Conservation (phyloP, 768 basidiomycete species). For the Tylopilus rubrobrunneus region DNA sequence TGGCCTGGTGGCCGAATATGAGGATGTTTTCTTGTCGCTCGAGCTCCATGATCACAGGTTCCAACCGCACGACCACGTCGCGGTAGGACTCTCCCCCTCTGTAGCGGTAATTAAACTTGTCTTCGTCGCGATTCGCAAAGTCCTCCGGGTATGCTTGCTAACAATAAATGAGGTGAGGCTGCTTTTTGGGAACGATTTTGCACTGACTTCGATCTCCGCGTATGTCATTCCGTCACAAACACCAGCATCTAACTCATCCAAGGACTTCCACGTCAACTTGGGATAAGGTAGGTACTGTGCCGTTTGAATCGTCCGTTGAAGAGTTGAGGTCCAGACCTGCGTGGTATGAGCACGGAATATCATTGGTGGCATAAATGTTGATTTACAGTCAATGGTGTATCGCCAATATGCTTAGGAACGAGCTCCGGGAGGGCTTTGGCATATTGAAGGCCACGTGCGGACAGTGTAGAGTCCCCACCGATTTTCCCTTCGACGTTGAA, state of each 20-base stretch:
- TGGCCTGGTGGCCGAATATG: slow-evolving; percentile 95
- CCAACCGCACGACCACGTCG: slow-evolving; percentile 91
- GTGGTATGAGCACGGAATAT: background rate
- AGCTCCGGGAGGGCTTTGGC: slow-evolving; percentile 81
- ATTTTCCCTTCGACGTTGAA: slow-evolving; percentile 97
- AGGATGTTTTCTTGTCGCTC: slow-evolving; percentile 97
- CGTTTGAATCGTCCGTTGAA: slow-evolving; percentile 90
- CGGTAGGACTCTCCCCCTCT: slow-evolving; percentile 97
- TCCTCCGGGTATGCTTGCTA: slow-evolving; percentile 96
- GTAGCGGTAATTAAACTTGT: slow-evolving; percentile 99
- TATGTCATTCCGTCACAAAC: slow-evolving; percentile 99
- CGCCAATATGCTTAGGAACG: slow-evolving; percentile 87
- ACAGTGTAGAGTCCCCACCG: slow-evolving; percentile 92
- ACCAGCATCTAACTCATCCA: slow-evolving; percentile 97
- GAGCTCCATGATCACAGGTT: slow-evolving; percentile 99
- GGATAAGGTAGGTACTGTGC: slow-evolving; percentile 76
- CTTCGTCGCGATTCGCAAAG: slow-evolving; percentile 95
- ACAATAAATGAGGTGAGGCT: background rate
- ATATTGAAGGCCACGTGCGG: slow-evolving; percentile 80
- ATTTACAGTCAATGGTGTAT: slow-evolving; percentile 77
- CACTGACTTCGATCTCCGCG: slow-evolving; percentile 88
- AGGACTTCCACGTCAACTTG: slow-evolving; percentile 96
- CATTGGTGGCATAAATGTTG: slow-evolving; percentile 1
- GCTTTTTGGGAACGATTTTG: background rate
- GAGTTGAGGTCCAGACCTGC: slow-evolving; percentile 98